Base-by-base conservation (phyloP, 1,284 basidiomycete genomes). In the Rhodotorula sp. region DNA sequence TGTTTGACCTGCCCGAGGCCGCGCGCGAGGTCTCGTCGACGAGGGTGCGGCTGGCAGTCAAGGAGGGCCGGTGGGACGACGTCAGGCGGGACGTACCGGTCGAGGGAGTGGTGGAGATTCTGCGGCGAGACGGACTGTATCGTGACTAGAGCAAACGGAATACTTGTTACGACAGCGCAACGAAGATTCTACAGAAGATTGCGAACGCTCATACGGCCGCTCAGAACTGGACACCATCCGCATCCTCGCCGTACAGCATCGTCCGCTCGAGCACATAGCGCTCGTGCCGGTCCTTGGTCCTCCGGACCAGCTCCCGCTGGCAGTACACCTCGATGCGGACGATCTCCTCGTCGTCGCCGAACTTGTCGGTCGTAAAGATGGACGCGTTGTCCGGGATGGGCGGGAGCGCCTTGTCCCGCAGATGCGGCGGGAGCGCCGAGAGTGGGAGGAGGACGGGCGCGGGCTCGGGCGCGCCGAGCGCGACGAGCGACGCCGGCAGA, bases 1-100 rank as follows among this genome's bases (percentile, higher is more conserved):
- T 76, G 51, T 64, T 69, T 13, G 72, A 76, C 36, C 46, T 74
- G 2, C 54, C 50, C 2, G 84, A 84, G 0, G 84, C 93, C 32
- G 78, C 81, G 36, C 81, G 92, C 56, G 83, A 89, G 29, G 86
- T 89, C 74, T 93, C 91, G 79, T 93, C 91, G 19, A 93, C 88
- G 37, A 83, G 85, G 55, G 87, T 93, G 15, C 85, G 92, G n/a
- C 80, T 82, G 19, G 84, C 85, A 46, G 82, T 90, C 21, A 78
- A 66, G 48, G 64, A 66, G 41, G 67, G 77, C 36, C 71, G 66
- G 6, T 80, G 80, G 5, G 81, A 84, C 68, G 77, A 77, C 21
- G 71, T 78, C 2, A 85, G 84, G 84, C 80, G 76, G 59, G 63
- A 62, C 22, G 81, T 88, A 77, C 85, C 87, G 9, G 81, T 85